Percentiles rank a stretch among this genome's conserved stretches.
Evolutionary conservation across 768 basidiomycete genomes (phyloP).

Genomic region (Holtermanniella nyarrowii): DNA sequence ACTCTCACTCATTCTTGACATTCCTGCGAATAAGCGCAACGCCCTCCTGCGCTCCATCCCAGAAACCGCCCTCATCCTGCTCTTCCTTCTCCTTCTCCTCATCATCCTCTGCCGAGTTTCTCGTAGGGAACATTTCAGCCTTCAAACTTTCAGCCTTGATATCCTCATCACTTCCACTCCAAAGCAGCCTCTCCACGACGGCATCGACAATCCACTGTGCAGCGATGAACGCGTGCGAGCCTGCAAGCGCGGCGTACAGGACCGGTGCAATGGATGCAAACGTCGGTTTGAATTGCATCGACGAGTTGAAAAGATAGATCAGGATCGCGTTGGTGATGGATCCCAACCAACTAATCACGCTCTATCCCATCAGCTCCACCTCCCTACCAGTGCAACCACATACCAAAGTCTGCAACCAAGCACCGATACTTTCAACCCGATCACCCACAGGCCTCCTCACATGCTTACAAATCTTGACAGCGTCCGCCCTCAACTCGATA

Average conservation of each 20-base stretch:
- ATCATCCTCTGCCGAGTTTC: background rate
- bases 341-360: conserved; percentile 77
- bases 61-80: no score
- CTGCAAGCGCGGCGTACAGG: conserved; percentile 61
- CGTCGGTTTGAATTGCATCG: conserved; percentile 15
- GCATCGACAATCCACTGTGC: conserved; percentile 55
- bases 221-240: conserved; percentile 78
- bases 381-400: conserved; percentile 7
- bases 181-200: conserved; percentile 62
- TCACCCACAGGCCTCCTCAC: conserved; percentile 70
- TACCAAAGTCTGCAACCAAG: conserved; percentile 81
- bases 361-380: conserved; percentile 23
- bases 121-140: conserved; percentile 34
- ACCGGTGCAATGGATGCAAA: conserved; percentile 20
- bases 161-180: conserved; percentile 62
- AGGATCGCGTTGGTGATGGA: conserved; percentile 81
- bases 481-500: conserved; percentile 81
- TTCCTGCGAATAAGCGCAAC: no score
- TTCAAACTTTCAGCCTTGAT: conserved; percentile 51
- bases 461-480: conserved; percentile 86
- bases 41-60: no score
- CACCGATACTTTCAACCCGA: conserved; percentile 85
- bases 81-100: no score
- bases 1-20: no score
- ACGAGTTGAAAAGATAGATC: conserved; percentile 67